Conservation (phyloP, 495 filamentous ascomycete genomes). For the Annulohypoxylon maeteangense region DNA sequence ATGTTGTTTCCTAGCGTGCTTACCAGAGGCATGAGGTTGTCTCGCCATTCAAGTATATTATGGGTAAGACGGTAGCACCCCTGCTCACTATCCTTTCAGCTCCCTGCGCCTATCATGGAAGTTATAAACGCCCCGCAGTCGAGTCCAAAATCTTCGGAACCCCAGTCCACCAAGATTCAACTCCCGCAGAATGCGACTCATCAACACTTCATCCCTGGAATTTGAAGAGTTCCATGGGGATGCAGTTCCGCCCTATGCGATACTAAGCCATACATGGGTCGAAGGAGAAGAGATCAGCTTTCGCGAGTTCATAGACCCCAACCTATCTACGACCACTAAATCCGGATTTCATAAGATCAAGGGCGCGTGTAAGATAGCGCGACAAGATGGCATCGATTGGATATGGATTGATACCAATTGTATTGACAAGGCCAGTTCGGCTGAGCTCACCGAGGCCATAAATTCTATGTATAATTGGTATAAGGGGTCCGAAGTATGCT, state of each 20-base stretch:
- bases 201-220: slow-evolving; percentile 36
- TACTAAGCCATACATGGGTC: slow-evolving; percentile 55
- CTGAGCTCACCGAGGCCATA: slow-evolving; percentile 45
- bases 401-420: slow-evolving; percentile 50
- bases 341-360: slow-evolving; percentile 44
- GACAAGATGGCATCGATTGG: slow-evolving; percentile 33
- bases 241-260: slow-evolving; percentile 48
- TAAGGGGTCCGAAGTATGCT: slow-evolving; percentile 41
- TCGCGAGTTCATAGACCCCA: slow-evolving; percentile 41
- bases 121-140: neutral
- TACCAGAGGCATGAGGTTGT: neutral
- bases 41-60: neutral
- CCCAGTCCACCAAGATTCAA: neutral
- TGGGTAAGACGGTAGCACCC: slow-evolving; percentile 2
- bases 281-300: slow-evolving; percentile 50
- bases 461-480: slow-evolving; percentile 50
- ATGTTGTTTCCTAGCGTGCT: neutral
- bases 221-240: slow-evolving; percentile 37
- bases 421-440: slow-evolving; percentile 49
- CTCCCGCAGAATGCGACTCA: slow-evolving; percentile 40
- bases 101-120: neutral
- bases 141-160: neutral
- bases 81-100: neutral
- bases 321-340: slow-evolving; percentile 13
- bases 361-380: slow-evolving; percentile 38